Evolutionary conservation across 2,329 filamentous ascomycete species (phyloP).

Genomic region (Chaetothyriales sp.): DNA sequence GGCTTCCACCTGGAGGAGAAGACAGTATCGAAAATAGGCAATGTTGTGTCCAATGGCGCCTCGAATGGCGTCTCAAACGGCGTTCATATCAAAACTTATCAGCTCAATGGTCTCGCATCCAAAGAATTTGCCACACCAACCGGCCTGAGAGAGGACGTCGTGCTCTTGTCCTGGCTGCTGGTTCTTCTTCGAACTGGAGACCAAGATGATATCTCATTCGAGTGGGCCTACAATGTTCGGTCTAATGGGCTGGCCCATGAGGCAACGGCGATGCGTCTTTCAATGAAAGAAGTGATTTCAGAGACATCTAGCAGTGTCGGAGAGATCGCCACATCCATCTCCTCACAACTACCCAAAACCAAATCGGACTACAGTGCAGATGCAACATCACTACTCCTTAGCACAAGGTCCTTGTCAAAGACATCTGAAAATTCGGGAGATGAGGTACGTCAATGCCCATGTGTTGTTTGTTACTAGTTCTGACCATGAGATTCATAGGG

Average conservation of each 20-base stretch:
- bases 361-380: conserved; percentile 24
- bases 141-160: conserved; percentile 26
- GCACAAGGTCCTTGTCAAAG: conserved; percentile 3
- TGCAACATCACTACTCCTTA: conserved; percentile 22
- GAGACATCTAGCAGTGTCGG: conserved; percentile 21
- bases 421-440: conserved; percentile 2
- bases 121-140: conserved; percentile 19
- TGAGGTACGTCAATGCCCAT: conserved; percentile 4
- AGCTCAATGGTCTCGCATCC: conserved; percentile 19
- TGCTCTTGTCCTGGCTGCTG: conserved; percentile 33
- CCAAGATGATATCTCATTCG: conserved; percentile 23
- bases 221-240: conserved; percentile 25
- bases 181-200: conserved; percentile 31
- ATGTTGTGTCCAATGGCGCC: not conserved
- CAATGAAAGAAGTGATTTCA: conserved; percentile 22
- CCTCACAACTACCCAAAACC: conserved; percentile 18
- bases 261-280: conserved; percentile 14
- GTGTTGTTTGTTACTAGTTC: too few species aligned
- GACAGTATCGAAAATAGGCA: not conserved
- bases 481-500: conserved; percentile 15
- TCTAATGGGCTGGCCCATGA: conserved; percentile 10
- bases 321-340: conserved; percentile 19
- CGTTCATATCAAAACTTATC: conserved; percentile 15
- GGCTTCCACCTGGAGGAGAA: not conserved
- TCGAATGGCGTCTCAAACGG: not conserved